Percentiles rank a stretch among this genome's conserved stretches.
phyloP scores from a whole-genome alignment of 1,139 yeast species.

The Sugiyamaella sp. region DNA sequence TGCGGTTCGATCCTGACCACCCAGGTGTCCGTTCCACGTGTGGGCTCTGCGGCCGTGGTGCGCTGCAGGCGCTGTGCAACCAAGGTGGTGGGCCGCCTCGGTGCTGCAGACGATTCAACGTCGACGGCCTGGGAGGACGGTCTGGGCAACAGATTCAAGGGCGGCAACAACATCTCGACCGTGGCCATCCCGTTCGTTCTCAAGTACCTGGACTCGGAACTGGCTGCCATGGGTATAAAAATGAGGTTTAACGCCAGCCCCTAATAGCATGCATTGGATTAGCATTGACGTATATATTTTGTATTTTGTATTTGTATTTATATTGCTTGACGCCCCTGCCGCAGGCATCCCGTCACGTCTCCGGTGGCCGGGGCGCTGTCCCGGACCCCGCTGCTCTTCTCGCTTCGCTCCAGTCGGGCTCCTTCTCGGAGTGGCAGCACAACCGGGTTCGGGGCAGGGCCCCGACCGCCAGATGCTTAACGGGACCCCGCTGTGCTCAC shows the following conservation, averaged over 20 bases:
- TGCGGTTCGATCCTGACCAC: conserved; percentile 94
- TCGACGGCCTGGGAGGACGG: conserved; percentile 98
- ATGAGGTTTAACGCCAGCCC: conserved; percentile 78
- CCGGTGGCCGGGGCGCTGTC: too few species aligned
- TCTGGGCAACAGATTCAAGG: conserved; percentile 84
- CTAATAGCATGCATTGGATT: conserved; percentile 2
- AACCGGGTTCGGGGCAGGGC: too few species aligned
- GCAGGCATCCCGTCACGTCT: too few species aligned
- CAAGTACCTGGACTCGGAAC: conserved; percentile 91
- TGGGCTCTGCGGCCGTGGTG: conserved; percentile 75
- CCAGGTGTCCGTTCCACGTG: conserved; percentile 86
- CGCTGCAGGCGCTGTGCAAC: conserved; percentile 93
- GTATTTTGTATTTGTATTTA: conserved; percentile 17
- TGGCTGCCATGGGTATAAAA: conserved; percentile 97
- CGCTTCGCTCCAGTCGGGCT: too few species aligned
- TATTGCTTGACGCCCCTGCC: too few species aligned
- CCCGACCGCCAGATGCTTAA: too few species aligned
- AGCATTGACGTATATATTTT: conserved; percentile 1
- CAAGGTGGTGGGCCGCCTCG: conserved; percentile 54
- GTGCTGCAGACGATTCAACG: conserved; percentile 51
- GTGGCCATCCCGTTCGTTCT: conserved; percentile 97
- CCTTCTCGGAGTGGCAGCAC: too few species aligned
- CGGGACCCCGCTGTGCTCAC: too few species aligned
- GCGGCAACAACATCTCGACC: conserved; percentile 90
- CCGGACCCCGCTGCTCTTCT: too few species aligned